Evolutionary conservation across 345 rosid genomes (phyloP), one percentile per base, ranked within the genome.

Genomic region (Punica granatum): DNA sequence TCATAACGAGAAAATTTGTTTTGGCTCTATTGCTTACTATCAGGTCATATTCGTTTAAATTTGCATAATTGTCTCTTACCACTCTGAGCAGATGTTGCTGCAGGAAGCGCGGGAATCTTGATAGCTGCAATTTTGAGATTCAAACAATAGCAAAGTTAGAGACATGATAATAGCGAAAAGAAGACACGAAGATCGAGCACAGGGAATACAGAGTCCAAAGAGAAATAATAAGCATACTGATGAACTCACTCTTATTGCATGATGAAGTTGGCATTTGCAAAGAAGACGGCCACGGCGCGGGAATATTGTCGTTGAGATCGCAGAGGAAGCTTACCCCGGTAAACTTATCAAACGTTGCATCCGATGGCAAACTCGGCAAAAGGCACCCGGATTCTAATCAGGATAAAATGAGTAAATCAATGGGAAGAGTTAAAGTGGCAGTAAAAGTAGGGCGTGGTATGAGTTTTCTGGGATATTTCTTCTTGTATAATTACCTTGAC

Each of bases 281-380:
- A 31, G 87, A 72, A 28, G 88, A 79, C 6, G 99, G 96, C 93
- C 98, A 91, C 4, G 86, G 96, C 62, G 98, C 99, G 0, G 96
- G 93, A 79, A 94, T 91, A 75, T 91, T 89, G 77, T 94, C 99
- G 73, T 94, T 94, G 64, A 94, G 86, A 79, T 94, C 99, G 70
- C 99, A 94, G 19, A 90, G 88, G 78, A 94, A 94, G 85, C 97
- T 88, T 70, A 94, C 78, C 62, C 97, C 96, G 4, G 96, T 60
- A 41, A 66, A 78, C 71, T 84, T 65, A 77, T 91, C 99, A 61
- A 80, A 78, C 53, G 94, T 94, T 51, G 99, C 99, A 81, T 94
- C 97, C 0, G 97, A 94, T 19, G 99, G 99, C 82, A 88, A 75
- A 87, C 99, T 94, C 53, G 97, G 96, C 67, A 94, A 83, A 58